These are phyloP conservation scores for Lophiotrema nucula DNA, from an alignment of 495 filamentous ascomycete genomes.

Conservation along the genomic window DNA sequence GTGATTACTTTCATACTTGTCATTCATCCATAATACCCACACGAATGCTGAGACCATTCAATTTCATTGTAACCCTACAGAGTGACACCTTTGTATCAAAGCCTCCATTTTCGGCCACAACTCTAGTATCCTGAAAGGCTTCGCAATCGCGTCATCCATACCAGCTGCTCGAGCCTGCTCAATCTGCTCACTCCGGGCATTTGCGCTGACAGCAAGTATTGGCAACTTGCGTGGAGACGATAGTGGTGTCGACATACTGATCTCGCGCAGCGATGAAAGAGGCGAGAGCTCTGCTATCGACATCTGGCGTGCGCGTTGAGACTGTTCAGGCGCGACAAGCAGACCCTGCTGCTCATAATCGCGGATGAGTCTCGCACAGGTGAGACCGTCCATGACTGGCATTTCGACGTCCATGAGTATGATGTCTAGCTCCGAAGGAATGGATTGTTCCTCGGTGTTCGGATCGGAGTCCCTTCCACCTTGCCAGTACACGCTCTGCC, in stretches of 20 bases:
- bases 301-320: neutral
- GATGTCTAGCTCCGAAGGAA: slow-evolving; percentile 16
- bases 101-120: slow-evolving; percentile 14
- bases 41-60: too few species aligned
- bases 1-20: too few species aligned
- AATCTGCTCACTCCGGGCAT: slow-evolving; percentile 35
- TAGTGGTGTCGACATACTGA: too few species aligned
- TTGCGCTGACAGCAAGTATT: slow-evolving; percentile 38
- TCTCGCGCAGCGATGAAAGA: neutral
- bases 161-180: slow-evolving; percentile 30
- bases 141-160: slow-evolving; percentile 33
- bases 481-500: slow-evolving; percentile 14
- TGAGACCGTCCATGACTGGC: slow-evolving; percentile 39
- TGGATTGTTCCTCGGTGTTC: neutral
- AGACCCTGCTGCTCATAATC: slow-evolving; percentile 25
- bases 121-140: slow-evolving; percentile 12
- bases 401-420: slow-evolving; percentile 41
- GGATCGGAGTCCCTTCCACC: neutral
- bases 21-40: too few species aligned
- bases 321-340: neutral
- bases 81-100: too few species aligned
- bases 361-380: slow-evolving; percentile 31
- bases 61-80: too few species aligned
- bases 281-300: neutral
- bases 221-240: slow-evolving; percentile 1